A percentile compares a stretch with the other conserved stretches of the same genome.
These are phyloP conservation scores for Magnusiomyces fungicola DNA, from an alignment of 1,139 yeast genomes.

Conservation along the genomic window DNA sequence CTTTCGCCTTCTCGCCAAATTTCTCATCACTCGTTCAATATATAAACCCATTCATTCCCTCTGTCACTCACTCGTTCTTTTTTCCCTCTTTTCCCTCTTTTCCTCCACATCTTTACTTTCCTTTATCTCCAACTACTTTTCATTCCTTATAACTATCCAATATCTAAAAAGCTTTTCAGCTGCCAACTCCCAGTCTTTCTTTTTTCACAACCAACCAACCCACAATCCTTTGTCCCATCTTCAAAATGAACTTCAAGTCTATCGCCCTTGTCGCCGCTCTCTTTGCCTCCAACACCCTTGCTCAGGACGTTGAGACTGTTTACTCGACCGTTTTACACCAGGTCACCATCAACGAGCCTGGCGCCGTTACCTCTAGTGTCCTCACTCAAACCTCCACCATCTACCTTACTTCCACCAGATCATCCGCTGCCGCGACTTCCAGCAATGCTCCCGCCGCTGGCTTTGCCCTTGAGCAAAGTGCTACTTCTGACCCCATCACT, in stretches of 20 bases:
- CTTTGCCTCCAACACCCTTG: background rate
- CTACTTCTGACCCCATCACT: background rate
- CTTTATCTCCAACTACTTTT: background rate
- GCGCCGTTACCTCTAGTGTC: background rate
- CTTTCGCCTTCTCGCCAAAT: too few relatives aligned
- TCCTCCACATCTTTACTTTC: background rate
- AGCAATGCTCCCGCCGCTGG: too few relatives aligned
- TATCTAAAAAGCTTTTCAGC: too few relatives aligned
- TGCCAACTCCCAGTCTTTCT: too few relatives aligned
- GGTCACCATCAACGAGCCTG: background rate
- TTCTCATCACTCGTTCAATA: too few relatives aligned
- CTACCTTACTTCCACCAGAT: too few relatives aligned
- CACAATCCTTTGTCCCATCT: background rate
- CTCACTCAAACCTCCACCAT: background rate
- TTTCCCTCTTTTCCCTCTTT: too few relatives aligned
- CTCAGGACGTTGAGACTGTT: background rate
- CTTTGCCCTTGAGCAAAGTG: too few relatives aligned
- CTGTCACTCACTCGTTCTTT: too few relatives aligned
- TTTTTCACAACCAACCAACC: background rate
- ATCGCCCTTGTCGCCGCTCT: background rate
- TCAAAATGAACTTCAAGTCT: background rate
- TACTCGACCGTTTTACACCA: background rate
- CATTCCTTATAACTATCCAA: background rate
- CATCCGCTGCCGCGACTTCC: too few relatives aligned
- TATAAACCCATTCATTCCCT: too few relatives aligned